phyloP scores from a whole-genome alignment of 805 yeast genomes.

The Candida piceae region DNA sequence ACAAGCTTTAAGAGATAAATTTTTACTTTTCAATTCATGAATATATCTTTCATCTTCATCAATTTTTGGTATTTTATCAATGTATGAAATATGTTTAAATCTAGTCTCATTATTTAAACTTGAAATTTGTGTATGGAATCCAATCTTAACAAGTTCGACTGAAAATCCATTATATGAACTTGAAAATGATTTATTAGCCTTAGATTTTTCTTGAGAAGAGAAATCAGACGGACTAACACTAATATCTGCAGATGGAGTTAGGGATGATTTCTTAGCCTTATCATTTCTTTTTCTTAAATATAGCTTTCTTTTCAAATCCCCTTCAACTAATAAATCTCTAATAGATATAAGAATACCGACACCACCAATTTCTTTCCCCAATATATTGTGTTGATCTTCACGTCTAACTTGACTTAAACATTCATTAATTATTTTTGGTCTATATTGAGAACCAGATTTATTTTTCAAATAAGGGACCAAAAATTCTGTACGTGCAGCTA shows the following conservation, averaged over 20 bases:
- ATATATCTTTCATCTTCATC: slow-evolving; percentile 24
- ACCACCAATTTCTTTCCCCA: slow-evolving; percentile 14
- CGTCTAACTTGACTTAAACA: slow-evolving; percentile 19
- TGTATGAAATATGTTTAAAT: slow-evolving; percentile 18
- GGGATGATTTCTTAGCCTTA: slow-evolving; percentile 8
- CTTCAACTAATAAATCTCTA: slow-evolving; percentile 19
- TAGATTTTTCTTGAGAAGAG: not conserved
- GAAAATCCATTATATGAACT: slow-evolving; percentile 8
- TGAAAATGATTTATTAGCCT: slow-evolving; percentile 2
- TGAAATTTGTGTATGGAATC: slow-evolving; percentile 6
- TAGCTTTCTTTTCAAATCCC: slow-evolving; percentile 23
- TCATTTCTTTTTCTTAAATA: slow-evolving; percentile 22
- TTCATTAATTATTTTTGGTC: slow-evolving; percentile 24
- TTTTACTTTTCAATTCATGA: slow-evolving; percentile 14
- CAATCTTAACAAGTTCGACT: slow-evolving; percentile 13
- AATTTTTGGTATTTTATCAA: slow-evolving; percentile 16
- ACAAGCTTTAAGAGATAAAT: slow-evolving; percentile 14
- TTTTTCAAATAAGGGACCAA: slow-evolving; percentile 16
- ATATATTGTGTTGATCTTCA: slow-evolving; percentile 14
- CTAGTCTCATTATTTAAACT: slow-evolving; percentile 1
- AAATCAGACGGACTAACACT: slow-evolving; percentile 8
- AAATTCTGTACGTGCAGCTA: slow-evolving; percentile 24
- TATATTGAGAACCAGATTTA: slow-evolving; percentile 11
- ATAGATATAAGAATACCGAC: slow-evolving; percentile 13
- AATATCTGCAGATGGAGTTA: slow-evolving; percentile 6